phyloP scores from a whole-genome alignment of 1,284 basidiomycete genomes.

The Ustilago vetiveriae region DNA sequence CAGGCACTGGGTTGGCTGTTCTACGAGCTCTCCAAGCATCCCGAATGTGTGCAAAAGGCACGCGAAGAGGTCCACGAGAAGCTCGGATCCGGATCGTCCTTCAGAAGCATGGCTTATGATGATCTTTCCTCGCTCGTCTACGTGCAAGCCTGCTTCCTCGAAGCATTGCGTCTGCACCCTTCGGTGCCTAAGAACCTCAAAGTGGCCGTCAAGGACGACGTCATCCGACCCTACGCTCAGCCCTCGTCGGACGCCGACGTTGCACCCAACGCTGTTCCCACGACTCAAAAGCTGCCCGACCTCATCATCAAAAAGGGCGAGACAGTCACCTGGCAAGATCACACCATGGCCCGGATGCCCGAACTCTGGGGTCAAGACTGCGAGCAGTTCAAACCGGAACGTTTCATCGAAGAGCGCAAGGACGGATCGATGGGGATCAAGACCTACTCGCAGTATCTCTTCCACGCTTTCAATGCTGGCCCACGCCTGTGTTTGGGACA shows the following conservation, averaged over 20 bases:
- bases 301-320: slow-evolving; percentile 48
- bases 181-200: slow-evolving; percentile 60
- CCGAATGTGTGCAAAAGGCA: slow-evolving; percentile 30
- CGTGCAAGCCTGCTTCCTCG: slow-evolving; percentile 53
- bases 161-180: slow-evolving; percentile 57
- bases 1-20: slow-evolving; percentile 56
- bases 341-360: slow-evolving; percentile 57
- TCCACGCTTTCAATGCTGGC: slow-evolving; percentile 64
- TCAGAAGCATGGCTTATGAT: slow-evolving; percentile 51
- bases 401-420: slow-evolving; percentile 58
- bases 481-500: slow-evolving; percentile 67
- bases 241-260: slow-evolving; percentile 20
- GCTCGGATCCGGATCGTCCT: slow-evolving; percentile 25
- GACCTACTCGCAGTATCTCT: slow-evolving; percentile 68
- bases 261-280: slow-evolving; percentile 35
- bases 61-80: slow-evolving; percentile 49
- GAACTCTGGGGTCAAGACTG: slow-evolving; percentile 62
- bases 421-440: slow-evolving; percentile 67
- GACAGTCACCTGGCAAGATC: slow-evolving; percentile 50
- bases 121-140: slow-evolving; percentile 45
- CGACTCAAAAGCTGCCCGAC: slow-evolving; percentile 42
- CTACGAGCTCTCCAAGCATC: slow-evolving; percentile 47
- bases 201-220: slow-evolving; percentile 50
- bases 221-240: slow-evolving; percentile 51
- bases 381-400: slow-evolving; percentile 62